Percentiles rank a stretch among this genome's conserved stretches.
Evolutionary conservation across 768 basidiomycete species (phyloP).

Genomic region (Hemileccinum impolitum): DNA sequence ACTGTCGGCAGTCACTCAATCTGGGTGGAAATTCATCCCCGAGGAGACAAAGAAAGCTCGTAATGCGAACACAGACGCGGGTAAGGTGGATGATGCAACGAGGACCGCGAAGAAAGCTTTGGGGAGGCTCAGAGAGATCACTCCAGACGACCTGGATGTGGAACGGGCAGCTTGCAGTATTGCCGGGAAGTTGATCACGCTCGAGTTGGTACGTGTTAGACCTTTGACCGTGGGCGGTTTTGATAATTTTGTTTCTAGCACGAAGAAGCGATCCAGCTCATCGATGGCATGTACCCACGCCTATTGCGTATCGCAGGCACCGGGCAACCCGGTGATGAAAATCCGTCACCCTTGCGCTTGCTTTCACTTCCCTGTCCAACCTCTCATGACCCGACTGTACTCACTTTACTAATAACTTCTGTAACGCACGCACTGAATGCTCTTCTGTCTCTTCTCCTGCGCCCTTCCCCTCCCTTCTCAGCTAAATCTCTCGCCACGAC

Average conservation of each 20-base stretch:
- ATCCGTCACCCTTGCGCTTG: constrained; percentile 17
- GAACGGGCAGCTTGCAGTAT: constrained; percentile 72
- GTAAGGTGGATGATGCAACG: constrained; percentile 34
- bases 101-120: constrained; percentile 44
- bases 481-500: constrained; percentile 25
- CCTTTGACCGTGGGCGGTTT: neutral
- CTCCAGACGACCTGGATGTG: constrained; percentile 53
- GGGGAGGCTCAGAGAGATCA: constrained; percentile 41
- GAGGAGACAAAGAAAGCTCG: constrained; percentile 25
- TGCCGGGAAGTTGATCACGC: constrained; percentile 58
- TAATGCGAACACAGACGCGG: constrained; percentile 23
- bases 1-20: constrained; percentile 48
- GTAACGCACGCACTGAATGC: constrained; percentile 51
- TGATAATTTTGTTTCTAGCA: constrained; percentile 38
- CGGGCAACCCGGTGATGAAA: neutral
- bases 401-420: constrained; percentile 59
- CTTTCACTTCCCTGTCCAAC: constrained; percentile 46
- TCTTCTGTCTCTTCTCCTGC: constrained; percentile 29
- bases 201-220: constrained; percentile 62
- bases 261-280: constrained; percentile 43
- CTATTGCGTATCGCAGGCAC: constrained; percentile 26
- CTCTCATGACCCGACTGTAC: constrained; percentile 31
- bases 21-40: constrained; percentile 53
- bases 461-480: constrained; percentile 17
- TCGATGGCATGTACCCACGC: constrained; percentile 45